phyloP scores from a whole-genome alignment of 371 early-diverging fungal genomes.

The Lichtheimia hyalospora region DNA sequence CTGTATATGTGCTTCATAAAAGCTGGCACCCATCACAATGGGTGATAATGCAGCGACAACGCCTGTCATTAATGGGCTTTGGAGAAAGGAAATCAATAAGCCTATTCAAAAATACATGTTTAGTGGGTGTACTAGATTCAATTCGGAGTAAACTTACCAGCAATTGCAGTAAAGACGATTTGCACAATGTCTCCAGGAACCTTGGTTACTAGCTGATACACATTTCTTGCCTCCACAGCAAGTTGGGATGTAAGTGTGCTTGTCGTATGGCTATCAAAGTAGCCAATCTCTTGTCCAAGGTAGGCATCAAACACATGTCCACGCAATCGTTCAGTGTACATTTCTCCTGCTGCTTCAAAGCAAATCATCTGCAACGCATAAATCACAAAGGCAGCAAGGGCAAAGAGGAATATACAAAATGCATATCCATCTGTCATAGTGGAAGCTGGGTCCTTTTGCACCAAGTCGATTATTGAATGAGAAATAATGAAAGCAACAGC shows the following conservation, averaged over 20 bases:
- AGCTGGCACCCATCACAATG: conserved; percentile 25
- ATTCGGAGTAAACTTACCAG: conserved; percentile 8
- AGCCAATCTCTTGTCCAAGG: conserved; percentile 76
- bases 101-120: conserved; percentile 2
- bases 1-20: conserved; percentile 20
- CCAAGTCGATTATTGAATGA: conserved; percentile 45
- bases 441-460: conserved; percentile 50
- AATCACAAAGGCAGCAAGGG: conserved; percentile 39
- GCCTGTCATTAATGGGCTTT: conserved; percentile 49
- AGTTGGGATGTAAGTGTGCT: conserved; percentile 81
- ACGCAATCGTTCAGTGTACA: conserved; percentile 55
- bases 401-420: conserved; percentile 62
- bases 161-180: conserved; percentile 35
- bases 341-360: conserved; percentile 47
- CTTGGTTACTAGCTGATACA: conserved; percentile 63
- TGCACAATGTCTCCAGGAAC: conserved; percentile 57
- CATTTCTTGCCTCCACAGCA: conserved; percentile 72
- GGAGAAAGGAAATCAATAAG: conserved; percentile 30
- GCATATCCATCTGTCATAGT: conserved; percentile 61
- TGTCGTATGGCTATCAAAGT: conserved; percentile 78
- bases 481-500: conserved; percentile 37
- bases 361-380: conserved; percentile 19
- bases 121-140: background rate
- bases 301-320: conserved; percentile 46
- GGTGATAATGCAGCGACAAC: conserved; percentile 44